Conservation (phyloP, 2,329 filamentous ascomycete species). For the Penicillium sp. region DNA sequence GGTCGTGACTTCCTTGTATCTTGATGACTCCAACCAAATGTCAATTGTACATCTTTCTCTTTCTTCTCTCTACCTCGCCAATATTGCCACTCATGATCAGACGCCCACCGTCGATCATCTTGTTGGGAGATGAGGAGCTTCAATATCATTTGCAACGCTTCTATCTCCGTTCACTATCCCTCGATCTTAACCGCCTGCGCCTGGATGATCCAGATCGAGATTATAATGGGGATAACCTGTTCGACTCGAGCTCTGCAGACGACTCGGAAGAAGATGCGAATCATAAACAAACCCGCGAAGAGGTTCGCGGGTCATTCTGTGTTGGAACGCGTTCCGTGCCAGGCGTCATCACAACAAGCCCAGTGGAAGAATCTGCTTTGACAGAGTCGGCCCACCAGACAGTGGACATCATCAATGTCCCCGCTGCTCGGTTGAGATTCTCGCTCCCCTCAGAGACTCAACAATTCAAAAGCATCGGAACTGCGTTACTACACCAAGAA, state of each 20-base stretch:
- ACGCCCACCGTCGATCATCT: conserved; percentile 33
- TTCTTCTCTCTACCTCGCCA: neutral
- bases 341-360: neutral
- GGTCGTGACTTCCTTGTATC: neutral
- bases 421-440: neutral
- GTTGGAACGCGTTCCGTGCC: neutral
- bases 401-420: conserved; percentile 5
- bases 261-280: neutral
- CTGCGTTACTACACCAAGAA: neutral
- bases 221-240: conserved; percentile 5
- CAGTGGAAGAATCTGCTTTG: conserved; percentile 1
- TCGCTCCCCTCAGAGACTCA: neutral
- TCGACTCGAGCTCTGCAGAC: neutral
- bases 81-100: conserved; percentile 31
- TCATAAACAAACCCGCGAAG: neutral
- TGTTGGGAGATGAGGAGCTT: conserved; percentile 34
- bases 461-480: neutral
- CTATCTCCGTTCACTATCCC: conserved; percentile 14
- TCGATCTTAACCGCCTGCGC: conserved; percentile 18
- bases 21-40: neutral
- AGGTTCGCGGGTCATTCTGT: conserved; percentile 1
- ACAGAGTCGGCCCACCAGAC: conserved; percentile 11
- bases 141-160: conserved; percentile 29
- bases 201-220: conserved; percentile 14
- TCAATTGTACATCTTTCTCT: neutral